Conservation (phyloP, 2,329 filamentous ascomycete species). For the Pyricularia sp. region DNA sequence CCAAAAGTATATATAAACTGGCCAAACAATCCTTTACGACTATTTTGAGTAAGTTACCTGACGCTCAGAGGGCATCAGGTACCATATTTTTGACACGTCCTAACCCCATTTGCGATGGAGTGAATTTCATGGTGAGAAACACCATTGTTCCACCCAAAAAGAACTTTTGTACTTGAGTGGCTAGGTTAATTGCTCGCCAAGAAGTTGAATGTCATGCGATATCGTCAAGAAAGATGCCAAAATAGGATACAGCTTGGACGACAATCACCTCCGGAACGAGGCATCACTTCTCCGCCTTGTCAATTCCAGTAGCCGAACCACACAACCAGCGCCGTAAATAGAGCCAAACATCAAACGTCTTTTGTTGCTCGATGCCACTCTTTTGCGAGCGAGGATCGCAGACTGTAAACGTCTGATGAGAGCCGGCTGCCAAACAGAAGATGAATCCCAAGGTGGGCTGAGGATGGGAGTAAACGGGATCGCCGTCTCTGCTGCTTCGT, state of each 20-base stretch:
- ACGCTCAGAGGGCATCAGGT: not conserved
- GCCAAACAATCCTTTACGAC: not conserved
- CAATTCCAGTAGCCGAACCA: not conserved
- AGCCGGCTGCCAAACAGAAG: too few species aligned
- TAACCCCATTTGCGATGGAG: not conserved
- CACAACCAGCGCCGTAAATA: not conserved
- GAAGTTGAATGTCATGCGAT: not conserved
- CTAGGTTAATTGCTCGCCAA: not conserved
- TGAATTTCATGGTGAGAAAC: not conserved
- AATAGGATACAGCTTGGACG: not conserved
- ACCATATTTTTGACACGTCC: not conserved
- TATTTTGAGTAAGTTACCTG: not conserved
- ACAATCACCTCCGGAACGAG: not conserved
- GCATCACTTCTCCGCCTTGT: not conserved
- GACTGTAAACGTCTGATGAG: too few species aligned
- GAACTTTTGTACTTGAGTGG: too few species aligned
- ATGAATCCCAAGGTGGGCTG: not conserved
- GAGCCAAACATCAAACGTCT: too few species aligned
- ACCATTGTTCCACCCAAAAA: not conserved
- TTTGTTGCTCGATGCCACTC: too few species aligned
- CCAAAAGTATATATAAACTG: not conserved
- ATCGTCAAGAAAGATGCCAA: not conserved
- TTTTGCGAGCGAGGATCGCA: too few species aligned
- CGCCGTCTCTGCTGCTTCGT: not conserved
- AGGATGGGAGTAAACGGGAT: too few species aligned